Conservation (phyloP, 495 filamentous ascomycete species). For the Podospora anserina region DNA sequence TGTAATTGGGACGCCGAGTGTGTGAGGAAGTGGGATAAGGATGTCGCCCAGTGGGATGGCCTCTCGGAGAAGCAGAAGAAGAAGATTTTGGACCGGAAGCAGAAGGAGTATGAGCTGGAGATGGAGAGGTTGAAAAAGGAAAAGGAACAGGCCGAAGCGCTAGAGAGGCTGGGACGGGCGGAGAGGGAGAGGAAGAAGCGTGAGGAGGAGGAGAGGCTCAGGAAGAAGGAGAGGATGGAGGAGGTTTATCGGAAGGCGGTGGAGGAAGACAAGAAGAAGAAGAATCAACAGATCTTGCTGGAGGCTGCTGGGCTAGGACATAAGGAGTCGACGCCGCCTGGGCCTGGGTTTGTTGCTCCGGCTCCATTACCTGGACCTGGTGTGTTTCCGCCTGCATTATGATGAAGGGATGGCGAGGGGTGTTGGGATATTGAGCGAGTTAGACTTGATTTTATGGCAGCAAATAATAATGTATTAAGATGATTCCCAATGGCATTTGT, state of each 20-base stretch:
- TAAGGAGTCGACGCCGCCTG: background rate
- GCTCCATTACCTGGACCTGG: background rate
- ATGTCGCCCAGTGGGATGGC: slow-evolving; percentile 45
- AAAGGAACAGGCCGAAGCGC: slow-evolving; percentile 19
- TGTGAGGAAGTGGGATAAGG: slow-evolving; percentile 52
- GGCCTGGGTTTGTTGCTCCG: background rate
- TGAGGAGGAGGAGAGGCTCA: slow-evolving; percentile 23
- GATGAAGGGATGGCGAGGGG: background rate
- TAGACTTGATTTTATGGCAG: background rate
- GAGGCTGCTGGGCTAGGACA: background rate
- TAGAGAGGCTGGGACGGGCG: slow-evolving; percentile 14
- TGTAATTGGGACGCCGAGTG: slow-evolving; percentile 61
- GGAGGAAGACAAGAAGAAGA: background rate
- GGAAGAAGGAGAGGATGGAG: slow-evolving; percentile 6
- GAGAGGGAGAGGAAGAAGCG: slow-evolving; percentile 16
- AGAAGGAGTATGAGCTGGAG: background rate
- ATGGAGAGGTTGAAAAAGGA: slow-evolving; percentile 2
- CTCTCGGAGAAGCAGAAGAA: slow-evolving; percentile 45
- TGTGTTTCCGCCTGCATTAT: background rate
- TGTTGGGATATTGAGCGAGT: background rate
- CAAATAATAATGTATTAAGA: background rate
- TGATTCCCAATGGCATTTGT: no score
- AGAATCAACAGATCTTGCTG: background rate
- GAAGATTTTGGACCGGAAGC: slow-evolving; percentile 39
- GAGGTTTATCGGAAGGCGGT: background rate